A percentile compares a stretch with the other conserved stretches of the same genome.
Conservation (phyloP, 768 basidiomycete species). For the Kwoniella europaea region DNA sequence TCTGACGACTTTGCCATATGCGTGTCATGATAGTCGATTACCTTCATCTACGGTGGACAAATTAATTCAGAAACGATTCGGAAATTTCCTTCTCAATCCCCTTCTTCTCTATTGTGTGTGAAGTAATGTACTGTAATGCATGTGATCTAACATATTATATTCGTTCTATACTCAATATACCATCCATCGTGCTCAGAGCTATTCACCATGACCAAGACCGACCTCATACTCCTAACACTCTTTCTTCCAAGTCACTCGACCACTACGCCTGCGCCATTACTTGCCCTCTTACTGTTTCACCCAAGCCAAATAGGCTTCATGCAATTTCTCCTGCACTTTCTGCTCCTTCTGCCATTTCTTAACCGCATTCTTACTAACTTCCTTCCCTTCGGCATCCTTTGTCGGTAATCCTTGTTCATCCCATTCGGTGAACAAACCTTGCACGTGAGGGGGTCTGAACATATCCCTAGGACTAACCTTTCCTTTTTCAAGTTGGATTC, state of each 20-base stretch:
- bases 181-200: too few species aligned
- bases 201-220: too few species aligned
- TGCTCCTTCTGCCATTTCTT: constrained; percentile 81
- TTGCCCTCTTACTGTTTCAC: constrained; percentile 27
- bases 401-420: constrained; percentile 81
- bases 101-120: too few species aligned
- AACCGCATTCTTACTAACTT: constrained; percentile 75
- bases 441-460: constrained; percentile 81
- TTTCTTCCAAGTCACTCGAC: neutral
- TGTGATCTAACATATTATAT: neutral
- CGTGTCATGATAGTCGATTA: neutral
- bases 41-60: neutral
- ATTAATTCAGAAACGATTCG: neutral
- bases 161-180: neutral
- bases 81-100: too few species aligned
- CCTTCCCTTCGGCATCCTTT: constrained; percentile 81
- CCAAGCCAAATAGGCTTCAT: constrained; percentile 69
- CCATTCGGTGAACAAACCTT: constrained; percentile 79
- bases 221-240: neutral
- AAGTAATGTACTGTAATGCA: neutral
- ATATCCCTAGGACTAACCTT: constrained; percentile 73
- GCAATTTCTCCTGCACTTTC: constrained; percentile 74
- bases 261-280: neutral
- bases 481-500: constrained; percentile 84
- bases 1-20: too few species aligned